Evolutionary conservation across 73 alveolate genomes (phyloP).

Genomic region (Stentor coeruleus): DNA sequence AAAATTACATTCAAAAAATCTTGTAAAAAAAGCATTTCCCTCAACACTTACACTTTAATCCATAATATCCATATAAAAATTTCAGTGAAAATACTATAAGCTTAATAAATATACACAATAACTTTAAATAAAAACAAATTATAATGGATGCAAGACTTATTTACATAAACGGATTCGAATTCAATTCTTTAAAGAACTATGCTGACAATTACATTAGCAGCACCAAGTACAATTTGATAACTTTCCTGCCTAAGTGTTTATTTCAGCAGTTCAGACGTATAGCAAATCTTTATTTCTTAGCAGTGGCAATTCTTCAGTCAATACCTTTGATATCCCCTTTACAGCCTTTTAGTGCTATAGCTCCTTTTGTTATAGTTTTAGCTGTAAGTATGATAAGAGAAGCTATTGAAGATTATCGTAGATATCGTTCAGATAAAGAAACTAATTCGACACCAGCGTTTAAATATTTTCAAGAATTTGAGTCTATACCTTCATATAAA

Average conservation of each 20-base stretch:
- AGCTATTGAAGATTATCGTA: conserved; percentile 84
- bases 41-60: too few relatives aligned
- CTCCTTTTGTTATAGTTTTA: conserved; percentile 62
- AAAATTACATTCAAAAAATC: too few relatives aligned
- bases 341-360: conserved; percentile 56
- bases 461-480: conserved; percentile 31
- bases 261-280: conserved; percentile 64
- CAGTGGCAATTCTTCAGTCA: conserved; percentile 64
- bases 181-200: not conserved
- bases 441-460: conserved; percentile 33
- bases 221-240: conserved; percentile 64
- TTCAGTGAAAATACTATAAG: too few relatives aligned
- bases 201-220: conserved; percentile 69
- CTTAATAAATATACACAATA: too few relatives aligned
- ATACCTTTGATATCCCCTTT: conserved; percentile 71
- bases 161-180: not conserved
- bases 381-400: conserved; percentile 80
- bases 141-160: not conserved
- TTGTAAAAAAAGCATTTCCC: too few relatives aligned
- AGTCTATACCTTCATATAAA: conserved; percentile 33
- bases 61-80: too few relatives aligned
- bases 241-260: conserved; percentile 66
- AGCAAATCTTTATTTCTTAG: conserved; percentile 75
- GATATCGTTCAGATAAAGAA: conserved; percentile 50
- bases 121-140: too few relatives aligned